phyloP scores from a whole-genome alignment of 23 red algal genomes.

The Gracilaria domingensis region DNA sequence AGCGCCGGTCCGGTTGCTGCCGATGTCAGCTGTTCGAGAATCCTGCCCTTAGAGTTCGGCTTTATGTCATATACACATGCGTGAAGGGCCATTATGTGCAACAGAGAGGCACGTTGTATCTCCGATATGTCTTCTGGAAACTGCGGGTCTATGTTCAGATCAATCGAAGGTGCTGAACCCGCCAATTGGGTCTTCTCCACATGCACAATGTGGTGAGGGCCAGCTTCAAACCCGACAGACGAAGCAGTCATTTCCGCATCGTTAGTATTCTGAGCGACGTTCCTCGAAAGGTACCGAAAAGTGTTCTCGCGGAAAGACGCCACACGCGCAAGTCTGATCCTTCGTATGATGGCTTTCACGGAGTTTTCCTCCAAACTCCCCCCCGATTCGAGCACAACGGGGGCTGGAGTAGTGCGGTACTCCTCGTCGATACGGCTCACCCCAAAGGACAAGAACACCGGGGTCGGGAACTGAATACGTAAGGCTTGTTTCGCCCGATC shows the following conservation, averaged over 20 bases:
- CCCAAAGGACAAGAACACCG: conserved; percentile 42
- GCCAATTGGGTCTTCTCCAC: conserved; percentile 44
- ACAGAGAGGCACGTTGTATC: conserved; percentile 28
- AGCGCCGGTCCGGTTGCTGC: conserved; percentile 24
- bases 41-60: conserved; percentile 26
- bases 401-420: conserved; percentile 28
- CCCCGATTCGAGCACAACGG: conserved; percentile 49
- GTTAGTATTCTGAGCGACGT: background rate
- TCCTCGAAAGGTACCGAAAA: conserved; percentile 44
- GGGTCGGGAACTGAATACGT: conserved; percentile 33
- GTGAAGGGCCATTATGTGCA: conserved; percentile 64
- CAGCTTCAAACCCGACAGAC: conserved; percentile 42
- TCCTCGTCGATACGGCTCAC: conserved; percentile 46
- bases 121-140: conserved; percentile 29
- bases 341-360: conserved; percentile 41
- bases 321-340: conserved; percentile 59
- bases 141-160: conserved; percentile 36
- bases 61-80: conserved; percentile 31
- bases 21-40: conserved; percentile 41
- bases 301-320: conserved; percentile 45
- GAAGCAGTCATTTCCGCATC: conserved; percentile 40
- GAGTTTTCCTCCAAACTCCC: conserved; percentile 33
- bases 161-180: conserved; percentile 33
- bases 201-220: conserved; percentile 53
- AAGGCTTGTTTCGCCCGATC: conserved; percentile 2